phyloP scores from a whole-genome alignment of 176 grass and related monocot genomes.

The Coix lacrymajobi region DNA sequence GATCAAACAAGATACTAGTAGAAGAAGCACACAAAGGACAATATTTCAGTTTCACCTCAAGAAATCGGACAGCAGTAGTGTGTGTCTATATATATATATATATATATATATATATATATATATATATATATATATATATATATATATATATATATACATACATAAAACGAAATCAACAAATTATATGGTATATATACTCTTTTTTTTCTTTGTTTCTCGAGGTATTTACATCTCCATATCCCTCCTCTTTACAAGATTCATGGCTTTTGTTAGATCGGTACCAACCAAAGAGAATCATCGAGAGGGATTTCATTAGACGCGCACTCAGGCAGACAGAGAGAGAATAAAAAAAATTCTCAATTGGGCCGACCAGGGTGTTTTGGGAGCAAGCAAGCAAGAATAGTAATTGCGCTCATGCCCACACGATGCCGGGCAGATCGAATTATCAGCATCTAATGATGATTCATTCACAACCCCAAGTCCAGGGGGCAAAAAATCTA shows the following conservation, averaged over 20 bases:
- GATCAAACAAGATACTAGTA: background rate
- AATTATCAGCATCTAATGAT: background rate
- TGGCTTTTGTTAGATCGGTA: background rate
- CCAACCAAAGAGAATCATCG: constrained; percentile 12
- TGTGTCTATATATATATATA: no score
- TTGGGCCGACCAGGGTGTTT: background rate
- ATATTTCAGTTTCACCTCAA: background rate
- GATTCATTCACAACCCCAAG: constrained; percentile 15
- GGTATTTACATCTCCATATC: background rate
- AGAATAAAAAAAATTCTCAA: background rate
- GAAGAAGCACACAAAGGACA: background rate
- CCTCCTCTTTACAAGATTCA: constrained; percentile 16
- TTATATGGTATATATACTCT: background rate
- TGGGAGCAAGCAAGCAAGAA: constrained; percentile 18
- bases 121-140: no score
- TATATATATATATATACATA: no score
- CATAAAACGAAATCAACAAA: background rate
- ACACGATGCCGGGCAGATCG: background rate
- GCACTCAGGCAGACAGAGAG: background rate
- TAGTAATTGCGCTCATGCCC: constrained; percentile 9
- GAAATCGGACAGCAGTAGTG: background rate
- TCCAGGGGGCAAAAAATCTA: constrained; percentile 26
- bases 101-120: no score
- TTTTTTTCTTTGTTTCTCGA: background rate
- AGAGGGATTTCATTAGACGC: constrained; percentile 24